Base-by-base conservation (phyloP, 768 basidiomycete species). In the Boletales sp. region DNA sequence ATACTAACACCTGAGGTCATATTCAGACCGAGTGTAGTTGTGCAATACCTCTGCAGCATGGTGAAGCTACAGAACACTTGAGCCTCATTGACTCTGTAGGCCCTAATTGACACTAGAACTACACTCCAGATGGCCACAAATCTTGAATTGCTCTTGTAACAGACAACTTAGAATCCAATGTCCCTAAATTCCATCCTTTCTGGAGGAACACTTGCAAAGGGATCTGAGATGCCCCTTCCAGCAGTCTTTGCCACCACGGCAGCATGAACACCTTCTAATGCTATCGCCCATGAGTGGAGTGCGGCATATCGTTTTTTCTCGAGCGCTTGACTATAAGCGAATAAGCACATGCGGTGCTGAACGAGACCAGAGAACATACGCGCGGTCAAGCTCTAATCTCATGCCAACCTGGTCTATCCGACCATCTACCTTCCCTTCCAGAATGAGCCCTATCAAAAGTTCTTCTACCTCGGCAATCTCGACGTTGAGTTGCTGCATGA, bases 391-490 rank as follows among this genome's bases (percentile, higher is more conserved):
- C 61, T 98, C 92, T 14, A 99, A 76, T 47, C 91, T 77, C 79
- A 94, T 94, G 34, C 89, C 83, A 35, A 97, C 93, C 71, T 99
- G 97, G 69, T 99, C 95, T 62, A 99, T 97, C 56, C 86, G 81
- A 11, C 97, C 97, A 58, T 95, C 90, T 11, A 99, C 91, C 66
- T 91, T 95, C n/a, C 91, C 92, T 67, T 99, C 97, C 21, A 98
- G 72, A 50, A 99, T 97, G 19, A 98, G 80, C 14, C 89, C 87
- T 52, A 98, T 87, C 35, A 98, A 81, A 17, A 99, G 81, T 50
- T 94, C 92, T 60, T 98, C 95, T 5, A 95, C 94, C 65, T 98
- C 94, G 42, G 82, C 81, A 40, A 82, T 81, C 21, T 88, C 84
- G n/a, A 98, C 90, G 55, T 97, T 94, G 49, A 99, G 75, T 90